A percentile compares a stretch with the other conserved stretches of the same genome.
Evolutionary conservation across 495 filamentous ascomycete genomes (phyloP).

Genomic region (Penicillium turbatum): DNA sequence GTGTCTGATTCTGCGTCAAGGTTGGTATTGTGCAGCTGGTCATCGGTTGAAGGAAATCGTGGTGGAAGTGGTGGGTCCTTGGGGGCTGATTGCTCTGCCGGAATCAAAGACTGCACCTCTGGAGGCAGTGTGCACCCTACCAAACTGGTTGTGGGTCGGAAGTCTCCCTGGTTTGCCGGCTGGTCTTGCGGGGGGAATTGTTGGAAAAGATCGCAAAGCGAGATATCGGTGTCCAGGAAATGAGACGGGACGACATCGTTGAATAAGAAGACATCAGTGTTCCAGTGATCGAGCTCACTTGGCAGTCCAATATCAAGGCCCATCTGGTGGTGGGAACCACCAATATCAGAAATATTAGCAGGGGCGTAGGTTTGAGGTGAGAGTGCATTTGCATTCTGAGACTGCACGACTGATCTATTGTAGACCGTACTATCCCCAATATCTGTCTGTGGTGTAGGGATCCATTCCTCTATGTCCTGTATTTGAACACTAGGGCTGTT

Average conservation of each 20-base stretch:
- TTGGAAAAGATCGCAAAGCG: constrained; percentile 4
- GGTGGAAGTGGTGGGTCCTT: not conserved
- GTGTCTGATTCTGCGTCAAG: not conserved
- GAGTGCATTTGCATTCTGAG: not conserved
- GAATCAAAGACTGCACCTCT: not conserved
- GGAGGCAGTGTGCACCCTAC: not conserved
- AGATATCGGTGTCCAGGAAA: constrained; percentile 5
- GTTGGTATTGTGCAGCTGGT: not conserved
- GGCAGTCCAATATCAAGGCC: not conserved
- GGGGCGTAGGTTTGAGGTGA: not conserved
- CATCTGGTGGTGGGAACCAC: not conserved
- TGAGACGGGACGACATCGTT: constrained; percentile 2
- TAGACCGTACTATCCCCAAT: not conserved
- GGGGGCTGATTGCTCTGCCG: not conserved
- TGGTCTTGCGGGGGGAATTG: not conserved
- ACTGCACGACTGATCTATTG: not conserved
- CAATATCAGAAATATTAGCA: not conserved
- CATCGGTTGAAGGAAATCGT: not conserved
- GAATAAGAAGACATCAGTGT: not conserved
- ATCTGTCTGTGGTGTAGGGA: not conserved
- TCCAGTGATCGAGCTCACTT: not conserved
- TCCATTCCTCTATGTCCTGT: not conserved
- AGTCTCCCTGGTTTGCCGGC: not conserved
- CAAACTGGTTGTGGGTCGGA: not conserved
- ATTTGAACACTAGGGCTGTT: not conserved